A percentile compares a stretch with the other conserved stretches of the same genome.
These are phyloP conservation scores for Platanthera guangdongensis DNA, from an alignment of 106 monocot genomes.

Conservation along the genomic window DNA sequence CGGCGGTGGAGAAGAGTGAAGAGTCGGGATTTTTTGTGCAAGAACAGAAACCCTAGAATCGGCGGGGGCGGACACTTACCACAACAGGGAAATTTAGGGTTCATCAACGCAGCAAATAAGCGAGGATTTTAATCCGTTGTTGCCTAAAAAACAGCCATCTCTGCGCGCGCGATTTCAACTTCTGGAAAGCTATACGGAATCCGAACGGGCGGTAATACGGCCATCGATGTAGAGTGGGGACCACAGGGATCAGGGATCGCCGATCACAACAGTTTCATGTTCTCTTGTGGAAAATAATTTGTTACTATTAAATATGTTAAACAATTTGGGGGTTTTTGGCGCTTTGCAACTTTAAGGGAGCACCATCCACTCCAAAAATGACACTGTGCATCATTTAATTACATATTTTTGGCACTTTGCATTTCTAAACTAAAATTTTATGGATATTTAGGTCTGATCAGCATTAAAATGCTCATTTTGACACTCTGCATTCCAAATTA, in stretches of 20 bases:
- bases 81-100: background rate
- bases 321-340: too few relatives aligned
- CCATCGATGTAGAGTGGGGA: background rate
- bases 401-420: too few relatives aligned
- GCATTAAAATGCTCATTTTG: too few relatives aligned
- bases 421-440: too few relatives aligned
- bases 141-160: background rate
- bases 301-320: too few relatives aligned
- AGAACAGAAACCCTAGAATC: background rate
- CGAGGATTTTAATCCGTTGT: background rate
- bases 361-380: too few relatives aligned
- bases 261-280: background rate
- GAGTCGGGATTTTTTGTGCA: background rate
- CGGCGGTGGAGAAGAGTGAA: background rate
- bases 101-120: background rate
- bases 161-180: conserved; percentile 1
- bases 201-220: background rate
- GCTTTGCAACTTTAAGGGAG: too few relatives aligned
- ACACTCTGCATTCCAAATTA: too few relatives aligned
- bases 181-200: background rate
- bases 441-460: too few relatives aligned
- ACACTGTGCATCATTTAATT: too few relatives aligned
- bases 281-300: too few relatives aligned
- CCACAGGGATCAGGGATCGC: background rate
- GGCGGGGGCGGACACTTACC: background rate